These are phyloP conservation scores for Tephrocybe sp. DNA, from an alignment of 768 basidiomycete species.

Conservation along the genomic window DNA sequence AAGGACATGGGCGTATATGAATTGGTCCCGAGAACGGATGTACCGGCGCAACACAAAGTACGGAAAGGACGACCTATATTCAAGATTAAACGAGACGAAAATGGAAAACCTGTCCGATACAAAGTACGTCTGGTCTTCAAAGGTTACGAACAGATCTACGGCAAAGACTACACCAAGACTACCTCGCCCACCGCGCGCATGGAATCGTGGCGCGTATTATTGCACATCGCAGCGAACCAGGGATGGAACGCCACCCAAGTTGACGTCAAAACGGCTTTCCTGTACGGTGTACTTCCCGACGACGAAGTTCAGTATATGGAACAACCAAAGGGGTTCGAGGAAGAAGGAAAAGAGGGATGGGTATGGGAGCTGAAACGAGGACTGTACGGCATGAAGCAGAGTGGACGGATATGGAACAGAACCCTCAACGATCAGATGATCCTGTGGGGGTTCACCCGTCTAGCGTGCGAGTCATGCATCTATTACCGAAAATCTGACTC, in stretches of 20 bases:
- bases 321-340: constrained; percentile 30
- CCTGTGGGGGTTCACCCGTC: constrained; percentile 26
- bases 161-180: constrained; percentile 39
- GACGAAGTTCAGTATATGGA: constrained; percentile 8
- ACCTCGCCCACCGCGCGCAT: constrained; percentile 38
- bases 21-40: not conserved
- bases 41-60: constrained; percentile 17
- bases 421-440: constrained; percentile 21
- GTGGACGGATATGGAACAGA: constrained; percentile 32
- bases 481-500: constrained; percentile 19
- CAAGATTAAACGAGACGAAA: constrained; percentile 28
- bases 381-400: constrained; percentile 39
- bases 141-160: constrained; percentile 39
- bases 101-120: constrained; percentile 24
- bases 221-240: constrained; percentile 30
- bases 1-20: not conserved
- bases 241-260: constrained; percentile 37
- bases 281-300: constrained; percentile 1
- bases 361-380: constrained; percentile 23
- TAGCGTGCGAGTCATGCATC: constrained; percentile 30
- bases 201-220: constrained; percentile 35
- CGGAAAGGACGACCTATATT: constrained; percentile 15
- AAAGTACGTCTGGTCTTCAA: constrained; percentile 35
- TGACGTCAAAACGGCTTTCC: constrained; percentile 12
- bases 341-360: constrained; percentile 20